Base-by-base conservation (phyloP, 139 green algal species). In the Marvania coccoides region DNA sequence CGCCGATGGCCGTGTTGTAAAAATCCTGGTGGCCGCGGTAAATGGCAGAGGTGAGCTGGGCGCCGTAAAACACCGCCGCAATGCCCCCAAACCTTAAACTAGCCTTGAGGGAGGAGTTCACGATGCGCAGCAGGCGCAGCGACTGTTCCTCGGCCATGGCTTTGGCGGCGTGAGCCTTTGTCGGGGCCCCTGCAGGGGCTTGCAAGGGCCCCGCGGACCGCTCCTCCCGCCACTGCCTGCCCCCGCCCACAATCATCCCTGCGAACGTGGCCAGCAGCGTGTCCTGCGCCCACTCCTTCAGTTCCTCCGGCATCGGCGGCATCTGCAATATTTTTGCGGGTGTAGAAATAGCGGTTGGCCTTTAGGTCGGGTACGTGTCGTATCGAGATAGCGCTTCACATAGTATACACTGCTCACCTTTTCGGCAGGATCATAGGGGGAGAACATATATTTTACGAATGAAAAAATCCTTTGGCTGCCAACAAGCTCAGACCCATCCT, bases 31-130 rank as follows among this genome's bases (percentile, higher is more conserved):
- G 37, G 47, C 45, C 64, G 13, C 74, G 67, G 28, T 72, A 77
- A 9, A 82, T 58, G 37, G 47, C 61, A 34, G 56, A 74, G 28
- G 77, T 12, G n/a, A 65, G 38, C 36, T 83, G 64, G 24, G 63
- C 61, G 31, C 65, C 66, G 38, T 62, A 81, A n/a, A 80, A 83
- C 15, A 72, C 31, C 2, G 61, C 76, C 1, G 73, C 61, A 12
- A 83, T 29, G 24, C 51, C 31, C 26, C 73, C 73, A 61, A 83
- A 75, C 4, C 61, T 51, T 12, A 78, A 7, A 6, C 61, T 63
- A 2, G 67, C 68, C 6, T 58, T 75, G 6, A 79, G 8, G 7
- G 36, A 48, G 1, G 35, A 31, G 33, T 80, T 67, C 2, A 24
- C 46, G 7, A 80, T 29, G 14, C 70, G 54, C 1, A 35, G 28